A percentile compares a stretch with the other conserved stretches of the same genome.
Conservation (phyloP, 305 asterid genomes). For the Withania somnifera region DNA sequence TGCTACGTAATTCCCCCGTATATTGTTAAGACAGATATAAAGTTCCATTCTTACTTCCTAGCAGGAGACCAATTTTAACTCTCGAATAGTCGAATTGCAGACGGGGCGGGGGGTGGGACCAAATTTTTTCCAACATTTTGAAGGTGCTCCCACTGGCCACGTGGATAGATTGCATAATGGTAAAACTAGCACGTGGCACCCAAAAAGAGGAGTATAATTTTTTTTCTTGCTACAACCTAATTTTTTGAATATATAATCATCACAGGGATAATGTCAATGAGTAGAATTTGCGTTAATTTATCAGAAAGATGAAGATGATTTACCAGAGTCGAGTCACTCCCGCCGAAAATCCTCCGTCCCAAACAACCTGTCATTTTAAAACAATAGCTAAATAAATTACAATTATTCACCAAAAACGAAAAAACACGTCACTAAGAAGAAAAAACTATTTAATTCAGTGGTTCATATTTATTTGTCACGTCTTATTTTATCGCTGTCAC, state of each 20-base stretch:
- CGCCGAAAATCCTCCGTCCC: conserved; percentile 72
- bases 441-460: too few species aligned
- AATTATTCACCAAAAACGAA: conserved; percentile 1
- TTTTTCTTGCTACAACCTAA: too few species aligned
- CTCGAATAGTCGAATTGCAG: too few species aligned
- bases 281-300: background rate
- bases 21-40: background rate
- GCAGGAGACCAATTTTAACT: background rate
- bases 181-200: background rate
- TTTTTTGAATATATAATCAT: background rate
- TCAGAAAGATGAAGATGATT: background rate
- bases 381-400: conserved; percentile 2
- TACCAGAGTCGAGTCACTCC: conserved; percentile 61
- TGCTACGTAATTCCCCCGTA: background rate
- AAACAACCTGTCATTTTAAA: conserved; percentile 45
- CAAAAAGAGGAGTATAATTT: background rate
- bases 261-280: background rate
- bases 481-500: too few species aligned
- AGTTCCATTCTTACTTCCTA: background rate
- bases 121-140: background rate
- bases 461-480: too few species aligned
- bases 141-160: background rate
- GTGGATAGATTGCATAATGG: background rate
- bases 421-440: too few species aligned
- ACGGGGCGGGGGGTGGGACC: too few species aligned